Conservation (phyloP, 2,329 filamentous ascomycete genomes). For the Ambrosiella beaveri region DNA sequence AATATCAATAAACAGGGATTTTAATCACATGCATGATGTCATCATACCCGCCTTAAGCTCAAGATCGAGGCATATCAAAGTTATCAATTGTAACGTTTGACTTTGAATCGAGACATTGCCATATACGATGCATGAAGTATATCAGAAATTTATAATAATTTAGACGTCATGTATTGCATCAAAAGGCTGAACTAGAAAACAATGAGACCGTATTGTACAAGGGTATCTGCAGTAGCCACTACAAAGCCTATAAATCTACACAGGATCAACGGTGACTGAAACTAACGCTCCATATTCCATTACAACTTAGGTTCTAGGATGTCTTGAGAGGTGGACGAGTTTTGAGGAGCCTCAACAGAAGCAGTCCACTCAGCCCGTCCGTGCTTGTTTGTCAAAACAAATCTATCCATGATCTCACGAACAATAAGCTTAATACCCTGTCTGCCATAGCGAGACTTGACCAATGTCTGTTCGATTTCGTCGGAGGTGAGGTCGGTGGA, state of each 20-base stretch:
- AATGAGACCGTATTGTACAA: slow-evolving; percentile 11
- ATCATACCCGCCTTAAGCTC: not conserved
- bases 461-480: slow-evolving; percentile 46
- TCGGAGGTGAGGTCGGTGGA: slow-evolving; percentile 26
- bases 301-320: not conserved
- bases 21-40: slow-evolving; percentile 1
- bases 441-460: slow-evolving; percentile 41
- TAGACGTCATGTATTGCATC: not conserved
- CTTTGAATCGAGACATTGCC: not conserved
- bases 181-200: not conserved
- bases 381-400: slow-evolving; percentile 31
- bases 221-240: not conserved
- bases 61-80: no score
- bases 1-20: slow-evolving; percentile 3
- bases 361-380: slow-evolving; percentile 26
- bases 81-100: no score
- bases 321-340: not conserved
- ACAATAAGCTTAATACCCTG: slow-evolving; percentile 55
- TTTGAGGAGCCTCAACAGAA: not conserved
- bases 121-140: not conserved
- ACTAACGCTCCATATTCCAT: not conserved
- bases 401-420: slow-evolving; percentile 48
- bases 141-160: not conserved
- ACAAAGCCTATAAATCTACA: slow-evolving; percentile 8
- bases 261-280: not conserved